phyloP scores from a whole-genome alignment of 176 grass and related monocot genomes.

The barley (Hordeum vulgare) region DNA sequence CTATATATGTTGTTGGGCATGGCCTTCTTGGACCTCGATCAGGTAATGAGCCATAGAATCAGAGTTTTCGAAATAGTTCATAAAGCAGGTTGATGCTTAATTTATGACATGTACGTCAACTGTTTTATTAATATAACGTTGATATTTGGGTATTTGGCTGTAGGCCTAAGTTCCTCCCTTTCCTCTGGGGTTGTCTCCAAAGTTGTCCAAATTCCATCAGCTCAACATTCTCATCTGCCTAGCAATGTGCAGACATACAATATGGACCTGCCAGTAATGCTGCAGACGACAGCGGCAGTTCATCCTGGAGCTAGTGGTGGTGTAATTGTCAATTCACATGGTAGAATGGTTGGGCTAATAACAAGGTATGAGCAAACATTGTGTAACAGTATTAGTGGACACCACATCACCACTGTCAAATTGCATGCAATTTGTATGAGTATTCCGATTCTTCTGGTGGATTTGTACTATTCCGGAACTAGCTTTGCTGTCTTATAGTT shows the following conservation, averaged over 20 bases:
- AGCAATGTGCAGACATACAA: slow-evolving; percentile 21
- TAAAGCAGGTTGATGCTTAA: slow-evolving; percentile 15
- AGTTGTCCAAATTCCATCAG: slow-evolving; percentile 40
- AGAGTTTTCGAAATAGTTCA: background rate
- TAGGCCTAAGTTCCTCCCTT: slow-evolving; percentile 66
- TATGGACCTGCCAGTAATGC: slow-evolving; percentile 59
- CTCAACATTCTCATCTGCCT: slow-evolving; percentile 26
- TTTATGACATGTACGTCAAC: slow-evolving; percentile 17
- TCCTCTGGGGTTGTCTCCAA: slow-evolving; percentile 80
- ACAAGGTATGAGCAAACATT: slow-evolving; percentile 59
- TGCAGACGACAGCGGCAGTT: slow-evolving; percentile 94
- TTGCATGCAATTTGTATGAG: background rate
- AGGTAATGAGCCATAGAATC: slow-evolving; percentile 35
- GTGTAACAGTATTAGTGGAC: background rate
- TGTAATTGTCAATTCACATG: slow-evolving; percentile 66
- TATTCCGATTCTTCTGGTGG: background rate
- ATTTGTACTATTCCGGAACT: background rate
- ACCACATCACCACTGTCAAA: background rate
- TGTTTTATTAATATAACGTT: background rate
- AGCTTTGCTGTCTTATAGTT: background rate
- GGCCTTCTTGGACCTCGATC: slow-evolving; percentile 87
- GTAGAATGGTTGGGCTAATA: slow-evolving; percentile 75
- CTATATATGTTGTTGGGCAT: slow-evolving; percentile 73
- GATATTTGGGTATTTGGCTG: slow-evolving; percentile 24
- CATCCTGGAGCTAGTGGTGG: slow-evolving; percentile 92